Conservation (phyloP, 495 filamentous ascomycete species). For the Daldinia loculata region DNA sequence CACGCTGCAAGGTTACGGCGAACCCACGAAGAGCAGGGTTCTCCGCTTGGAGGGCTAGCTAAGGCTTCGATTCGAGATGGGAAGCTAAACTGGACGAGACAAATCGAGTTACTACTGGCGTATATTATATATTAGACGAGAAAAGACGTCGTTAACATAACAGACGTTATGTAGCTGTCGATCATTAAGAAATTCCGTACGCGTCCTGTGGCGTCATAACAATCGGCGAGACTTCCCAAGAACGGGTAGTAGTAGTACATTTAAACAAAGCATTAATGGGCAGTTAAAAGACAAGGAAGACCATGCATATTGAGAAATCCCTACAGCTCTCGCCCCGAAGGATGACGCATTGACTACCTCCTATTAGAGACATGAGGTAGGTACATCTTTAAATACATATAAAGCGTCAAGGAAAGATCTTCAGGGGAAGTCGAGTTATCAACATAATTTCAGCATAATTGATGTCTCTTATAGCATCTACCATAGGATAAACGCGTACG, state of each 20-base stretch:
- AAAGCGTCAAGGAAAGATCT: neutral
- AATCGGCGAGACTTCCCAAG: constrained; percentile 9
- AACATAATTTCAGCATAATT: neutral
- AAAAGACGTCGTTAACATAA: neutral
- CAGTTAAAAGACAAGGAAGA: neutral
- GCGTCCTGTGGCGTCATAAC: constrained; percentile 1
- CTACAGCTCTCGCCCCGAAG: neutral
- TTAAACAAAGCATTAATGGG: neutral
- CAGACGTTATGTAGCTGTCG: neutral
- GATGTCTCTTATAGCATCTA: neutral
- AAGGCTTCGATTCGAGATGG: constrained; percentile 17
- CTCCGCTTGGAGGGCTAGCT: constrained; percentile 26
- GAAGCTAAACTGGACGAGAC: neutral
- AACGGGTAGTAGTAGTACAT: neutral
- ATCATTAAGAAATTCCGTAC: constrained; percentile 3
- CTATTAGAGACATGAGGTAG: neutral
- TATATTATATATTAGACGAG: too few relatives aligned
- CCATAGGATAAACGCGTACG: neutral
- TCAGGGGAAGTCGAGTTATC: neutral
- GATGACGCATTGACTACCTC: neutral
- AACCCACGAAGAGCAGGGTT: constrained; percentile 32
- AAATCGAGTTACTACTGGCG: neutral
- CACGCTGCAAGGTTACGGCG: constrained; percentile 25
- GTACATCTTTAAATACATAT: neutral
- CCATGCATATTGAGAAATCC: neutral